Conservation (phyloP, 768 basidiomycete genomes). For the Phanerodontia chrysosporium region DNA sequence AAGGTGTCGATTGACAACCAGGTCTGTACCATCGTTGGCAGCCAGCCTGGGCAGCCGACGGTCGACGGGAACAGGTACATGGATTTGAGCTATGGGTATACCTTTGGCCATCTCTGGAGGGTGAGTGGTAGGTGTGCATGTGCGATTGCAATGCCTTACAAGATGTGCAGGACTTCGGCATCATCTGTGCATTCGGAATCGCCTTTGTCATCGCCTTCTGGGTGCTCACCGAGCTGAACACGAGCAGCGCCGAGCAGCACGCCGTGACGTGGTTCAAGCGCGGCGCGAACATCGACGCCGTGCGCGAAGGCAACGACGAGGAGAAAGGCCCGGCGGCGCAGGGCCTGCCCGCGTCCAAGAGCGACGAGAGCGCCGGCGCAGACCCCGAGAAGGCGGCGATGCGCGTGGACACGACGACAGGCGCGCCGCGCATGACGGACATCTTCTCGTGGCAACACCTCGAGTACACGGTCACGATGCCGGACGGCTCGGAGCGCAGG, state of each 20-base stretch:
- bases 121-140: conserved; percentile 11
- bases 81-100: conserved; percentile 37
- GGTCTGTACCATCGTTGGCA: conserved; percentile 71
- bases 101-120: conserved; percentile 45
- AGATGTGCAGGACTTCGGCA: conserved; percentile 56
- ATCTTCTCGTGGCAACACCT: conserved; percentile 81
- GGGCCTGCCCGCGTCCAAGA: background rate
- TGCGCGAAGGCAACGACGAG: conserved; percentile 16
- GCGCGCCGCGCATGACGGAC: conserved; percentile 34
- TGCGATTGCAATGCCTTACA: background rate
- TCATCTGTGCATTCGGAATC: conserved; percentile 59
- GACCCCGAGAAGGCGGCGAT: background rate
- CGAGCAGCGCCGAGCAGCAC: conserved; percentile 29
- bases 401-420: background rate
- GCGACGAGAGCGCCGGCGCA: background rate
- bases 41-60: conserved; percentile 49
- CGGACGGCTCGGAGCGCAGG: conserved; percentile 37
- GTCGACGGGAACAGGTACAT: conserved; percentile 64
- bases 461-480: conserved; percentile 58
- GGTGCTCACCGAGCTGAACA: conserved; percentile 54
- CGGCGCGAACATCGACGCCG: conserved; percentile 34
- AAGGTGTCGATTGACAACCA: conserved; percentile 56
- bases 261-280: conserved; percentile 65
- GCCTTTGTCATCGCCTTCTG: conserved; percentile 50
- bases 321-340: conserved; percentile 21